Base-by-base conservation (phyloP, 306 rosid genomes). In the Argentina anserina region DNA sequence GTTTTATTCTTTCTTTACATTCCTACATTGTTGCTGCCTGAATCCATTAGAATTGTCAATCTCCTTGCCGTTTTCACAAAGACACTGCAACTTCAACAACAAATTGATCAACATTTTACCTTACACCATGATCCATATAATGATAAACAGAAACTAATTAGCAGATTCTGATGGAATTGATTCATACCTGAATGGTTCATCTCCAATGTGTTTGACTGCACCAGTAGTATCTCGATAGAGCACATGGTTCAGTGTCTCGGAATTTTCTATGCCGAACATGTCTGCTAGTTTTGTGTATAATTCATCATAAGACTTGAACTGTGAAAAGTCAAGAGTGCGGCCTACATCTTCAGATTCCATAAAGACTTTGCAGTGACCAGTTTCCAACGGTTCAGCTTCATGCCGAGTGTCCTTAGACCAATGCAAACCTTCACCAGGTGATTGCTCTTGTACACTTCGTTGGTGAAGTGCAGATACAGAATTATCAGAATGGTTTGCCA, bases 311-410 rank as follows among this genome's bases (percentile, higher is more conserved):
- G 97, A 94, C 5, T 78, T 79, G 23, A 89, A 87, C 72, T 73
- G 77, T 0, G 92, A 85, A 50, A 91, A 89, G 85, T 94, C 91
- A 37, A 88, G 76, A 43, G 90, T 85, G 67, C 91, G 89, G 36
- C 99, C 96, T 10, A 91, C 85, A 11, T 88, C 88, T 73, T 89
- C 90, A 0, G 90, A 88, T 59, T 89, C 95, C 88, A 88, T 83
- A 50, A 90, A 84, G 66, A 90, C 85, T 78, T 91, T 86, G 77
- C 97, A 91, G 78, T 89, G 96, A 69, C 86, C 92, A 0, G 81
- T 81, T 65, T 90, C 96, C 74, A 85, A 67, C 2, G 76, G 65
- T 59, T 85, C 89, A 2, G 76, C 79, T 81, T 90, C 93, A 63
- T 75, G 85, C 55, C 70, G 70, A 69, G 74, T 77, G 65, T 81